phyloP scores from a whole-genome alignment of 225 moss, liverwort and hornwort species.

The Sphagnum contortum region DNA sequence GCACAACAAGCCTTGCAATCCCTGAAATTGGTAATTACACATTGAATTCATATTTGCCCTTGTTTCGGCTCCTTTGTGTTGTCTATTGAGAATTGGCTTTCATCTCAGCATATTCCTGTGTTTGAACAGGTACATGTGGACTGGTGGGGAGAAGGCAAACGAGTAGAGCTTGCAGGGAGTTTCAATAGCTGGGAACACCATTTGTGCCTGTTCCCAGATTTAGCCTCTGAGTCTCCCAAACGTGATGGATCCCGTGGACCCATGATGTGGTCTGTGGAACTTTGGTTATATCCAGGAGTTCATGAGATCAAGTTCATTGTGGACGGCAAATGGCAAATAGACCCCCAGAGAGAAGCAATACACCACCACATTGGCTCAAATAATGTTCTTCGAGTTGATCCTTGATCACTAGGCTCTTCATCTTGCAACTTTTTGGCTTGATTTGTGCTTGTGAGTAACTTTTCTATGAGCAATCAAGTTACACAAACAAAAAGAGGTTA shows the following conservation, averaged over 20 bases:
- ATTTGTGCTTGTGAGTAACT: too few species aligned
- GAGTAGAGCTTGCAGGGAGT: constrained; percentile 82
- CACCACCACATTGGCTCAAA: constrained; percentile 66
- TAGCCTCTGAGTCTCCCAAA: constrained; percentile 55
- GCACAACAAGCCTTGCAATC: constrained; percentile 62
- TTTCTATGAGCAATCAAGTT: too few species aligned
- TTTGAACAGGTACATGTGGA: constrained; percentile 64
- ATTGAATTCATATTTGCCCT: constrained; percentile 8
- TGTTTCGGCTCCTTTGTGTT: not conserved
- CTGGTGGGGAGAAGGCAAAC: constrained; percentile 91
- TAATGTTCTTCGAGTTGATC: constrained; percentile 70
- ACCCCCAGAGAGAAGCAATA: constrained; percentile 71
- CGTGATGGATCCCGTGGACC: constrained; percentile 57
- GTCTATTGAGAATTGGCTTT: too few species aligned
- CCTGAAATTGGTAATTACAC: constrained; percentile 48
- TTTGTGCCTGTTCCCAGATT: constrained; percentile 60
- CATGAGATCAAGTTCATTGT: constrained; percentile 93
- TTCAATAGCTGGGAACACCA: constrained; percentile 95
- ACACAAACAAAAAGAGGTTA: too few species aligned
- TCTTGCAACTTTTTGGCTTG: too few species aligned
- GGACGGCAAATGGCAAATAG: constrained; percentile 86
- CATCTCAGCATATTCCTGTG: not conserved
- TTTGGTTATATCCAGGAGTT: constrained; percentile 79
- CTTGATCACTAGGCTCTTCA: constrained; percentile 1
- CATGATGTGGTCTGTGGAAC: constrained; percentile 75